phyloP scores from a whole-genome alignment of 768 basidiomycete species.

The Suillus fuscotomentosus region DNA sequence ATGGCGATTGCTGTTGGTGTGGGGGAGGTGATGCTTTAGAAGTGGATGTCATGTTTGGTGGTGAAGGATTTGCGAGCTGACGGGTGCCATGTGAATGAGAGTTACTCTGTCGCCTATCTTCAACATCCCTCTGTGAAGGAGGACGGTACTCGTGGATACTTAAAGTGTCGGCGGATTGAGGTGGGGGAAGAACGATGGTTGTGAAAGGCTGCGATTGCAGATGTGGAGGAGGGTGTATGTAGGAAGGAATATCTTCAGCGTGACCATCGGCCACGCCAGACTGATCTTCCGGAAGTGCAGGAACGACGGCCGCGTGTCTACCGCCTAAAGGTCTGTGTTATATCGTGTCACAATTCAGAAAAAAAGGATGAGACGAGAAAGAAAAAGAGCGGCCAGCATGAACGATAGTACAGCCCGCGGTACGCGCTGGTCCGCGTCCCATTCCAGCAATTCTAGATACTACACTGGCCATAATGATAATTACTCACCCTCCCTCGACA shows the following conservation, averaged over 20 bases:
- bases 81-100: slow-evolving; percentile 14
- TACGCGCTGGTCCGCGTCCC: slow-evolving; percentile 1
- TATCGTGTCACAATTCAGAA: slow-evolving; percentile 33
- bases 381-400: slow-evolving; percentile 19
- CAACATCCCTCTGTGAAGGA: slow-evolving; percentile 19
- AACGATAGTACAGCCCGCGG: not conserved
- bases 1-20: slow-evolving; percentile 20
- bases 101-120: slow-evolving; percentile 17
- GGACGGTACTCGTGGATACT: slow-evolving; percentile 33
- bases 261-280: slow-evolving; percentile 17
- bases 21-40: slow-evolving; percentile 20
- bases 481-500: slow-evolving; percentile 78
- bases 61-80: slow-evolving; percentile 17
- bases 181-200: slow-evolving; percentile 32
- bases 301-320: slow-evolving; percentile 79
- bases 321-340: slow-evolving; percentile 68
- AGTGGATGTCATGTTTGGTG: slow-evolving; percentile 20
- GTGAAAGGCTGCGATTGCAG: slow-evolving; percentile 25
- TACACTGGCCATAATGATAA: not conserved
- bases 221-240: slow-evolving; percentile 19
- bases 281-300: slow-evolving; percentile 75
- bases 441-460: not conserved
- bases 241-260: slow-evolving; percentile 23
- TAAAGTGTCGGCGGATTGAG: slow-evolving; percentile 23
- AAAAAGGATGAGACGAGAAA: slow-evolving; percentile 24